phyloP scores from a whole-genome alignment of 495 filamentous ascomycete species.

The Friedmanniomyces endolithicus region DNA sequence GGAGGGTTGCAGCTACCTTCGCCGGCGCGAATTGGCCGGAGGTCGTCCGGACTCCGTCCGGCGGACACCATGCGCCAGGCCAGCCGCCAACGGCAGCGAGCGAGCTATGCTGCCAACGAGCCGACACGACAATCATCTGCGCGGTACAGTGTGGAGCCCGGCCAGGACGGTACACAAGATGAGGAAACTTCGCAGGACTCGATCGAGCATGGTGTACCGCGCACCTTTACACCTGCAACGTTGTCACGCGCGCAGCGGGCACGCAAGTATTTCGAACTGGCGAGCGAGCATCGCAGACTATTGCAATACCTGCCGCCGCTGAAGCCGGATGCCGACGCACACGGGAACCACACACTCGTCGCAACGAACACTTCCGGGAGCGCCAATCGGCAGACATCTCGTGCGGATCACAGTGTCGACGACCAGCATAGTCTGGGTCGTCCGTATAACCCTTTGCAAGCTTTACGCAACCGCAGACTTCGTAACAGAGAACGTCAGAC shows the following conservation, averaged over 20 bases:
- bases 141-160: background rate
- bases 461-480: conserved; percentile 71
- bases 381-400: conserved; percentile 20
- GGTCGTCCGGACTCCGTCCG: conserved; percentile 1
- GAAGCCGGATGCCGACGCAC: conserved; percentile 34
- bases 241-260: conserved; percentile 67
- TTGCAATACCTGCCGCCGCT: conserved; percentile 64
- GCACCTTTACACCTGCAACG: conserved; percentile 46
- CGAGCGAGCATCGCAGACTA: conserved; percentile 65
- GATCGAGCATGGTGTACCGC: background rate
- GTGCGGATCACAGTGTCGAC: conserved; percentile 18
- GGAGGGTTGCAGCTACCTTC: conserved; percentile 20
- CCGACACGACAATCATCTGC: background rate
- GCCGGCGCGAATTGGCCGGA: conserved; percentile 16
- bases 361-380: conserved; percentile 25
- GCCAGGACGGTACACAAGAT: background rate
- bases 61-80: background rate
- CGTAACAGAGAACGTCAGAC: conserved; percentile 57
- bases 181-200: background rate
- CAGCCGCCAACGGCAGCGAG: background rate
- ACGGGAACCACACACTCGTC: conserved; percentile 23
- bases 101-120: background rate
- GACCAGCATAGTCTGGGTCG: conserved; percentile 38
- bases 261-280: conserved; percentile 63
- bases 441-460: conserved; percentile 75